Evolutionary conservation across 441 rosid genomes (phyloP).

Genomic region (Manihot esculenta): DNA sequence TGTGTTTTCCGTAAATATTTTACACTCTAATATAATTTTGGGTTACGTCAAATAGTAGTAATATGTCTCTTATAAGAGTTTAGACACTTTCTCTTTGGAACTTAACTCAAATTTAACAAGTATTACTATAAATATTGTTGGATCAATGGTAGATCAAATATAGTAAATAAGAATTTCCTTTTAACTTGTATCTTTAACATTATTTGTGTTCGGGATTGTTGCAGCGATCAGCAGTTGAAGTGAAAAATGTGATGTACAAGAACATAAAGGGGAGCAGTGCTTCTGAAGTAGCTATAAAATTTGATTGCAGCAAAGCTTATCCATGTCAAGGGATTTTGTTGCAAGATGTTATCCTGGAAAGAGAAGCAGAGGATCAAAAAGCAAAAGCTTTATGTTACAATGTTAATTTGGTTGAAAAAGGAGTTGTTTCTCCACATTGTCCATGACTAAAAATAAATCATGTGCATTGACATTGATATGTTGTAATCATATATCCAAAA

Average conservation of each 20-base stretch:
- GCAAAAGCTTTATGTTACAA: slow-evolving; percentile 55
- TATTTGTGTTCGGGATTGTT: neutral
- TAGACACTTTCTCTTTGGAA: too few relatives aligned
- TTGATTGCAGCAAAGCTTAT: slow-evolving; percentile 56
- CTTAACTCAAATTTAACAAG: too few relatives aligned
- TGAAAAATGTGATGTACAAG: slow-evolving; percentile 60
- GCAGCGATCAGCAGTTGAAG: slow-evolving; percentile 62
- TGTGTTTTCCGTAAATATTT: too few relatives aligned
- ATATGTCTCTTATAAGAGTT: too few relatives aligned
- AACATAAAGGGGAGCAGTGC: slow-evolving; percentile 73
- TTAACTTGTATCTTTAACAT: too few relatives aligned
- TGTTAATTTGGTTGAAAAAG: slow-evolving; percentile 37
- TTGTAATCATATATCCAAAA: too few relatives aligned
- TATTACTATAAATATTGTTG: too few relatives aligned
- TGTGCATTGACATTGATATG: neutral
- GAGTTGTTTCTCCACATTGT: slow-evolving; percentile 56
- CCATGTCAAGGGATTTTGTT: slow-evolving; percentile 63
- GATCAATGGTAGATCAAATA: too few relatives aligned
- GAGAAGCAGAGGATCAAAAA: slow-evolving; percentile 22
- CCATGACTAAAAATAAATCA: neutral
- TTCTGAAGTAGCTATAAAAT: slow-evolving; percentile 53
- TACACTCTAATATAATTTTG: too few relatives aligned
- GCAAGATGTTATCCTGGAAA: slow-evolving; percentile 37
- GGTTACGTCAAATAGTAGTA: too few relatives aligned
- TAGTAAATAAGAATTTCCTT: too few relatives aligned